Evolutionary conservation across 1,139 yeast species (phyloP).

Genomic region (Saccharomycopsis crataegensis): DNA sequence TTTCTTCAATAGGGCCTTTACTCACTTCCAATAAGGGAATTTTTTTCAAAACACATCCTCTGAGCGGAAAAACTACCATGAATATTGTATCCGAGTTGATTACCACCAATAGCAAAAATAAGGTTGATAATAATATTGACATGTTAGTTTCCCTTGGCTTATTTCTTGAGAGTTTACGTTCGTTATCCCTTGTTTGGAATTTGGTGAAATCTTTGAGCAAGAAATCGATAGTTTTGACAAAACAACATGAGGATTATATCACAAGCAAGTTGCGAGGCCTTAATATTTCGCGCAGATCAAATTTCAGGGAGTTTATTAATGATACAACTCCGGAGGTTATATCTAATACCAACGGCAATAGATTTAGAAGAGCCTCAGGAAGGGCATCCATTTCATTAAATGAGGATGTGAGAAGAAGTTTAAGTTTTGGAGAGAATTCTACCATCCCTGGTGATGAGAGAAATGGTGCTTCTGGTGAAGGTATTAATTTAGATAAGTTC

Average conservation of each 20-base stretch:
- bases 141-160: conserved; percentile 4
- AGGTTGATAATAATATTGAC: neutral
- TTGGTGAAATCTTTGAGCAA: conserved; percentile 3
- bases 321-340: conserved; percentile 10
- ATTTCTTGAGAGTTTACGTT: conserved; percentile 10
- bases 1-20: conserved; percentile 1
- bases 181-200: conserved; percentile 12
- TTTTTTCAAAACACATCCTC: conserved; percentile 1
- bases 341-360: neutral
- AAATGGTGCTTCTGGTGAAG: too few relatives aligned
- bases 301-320: conserved; percentile 4
- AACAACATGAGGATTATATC: neutral
- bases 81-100: neutral
- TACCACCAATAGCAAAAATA: neutral
- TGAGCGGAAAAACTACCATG: neutral
- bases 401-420: too few relatives aligned
- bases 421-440: too few relatives aligned
- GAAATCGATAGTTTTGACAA: conserved; percentile 4
- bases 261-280: neutral
- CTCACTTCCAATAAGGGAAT: neutral
- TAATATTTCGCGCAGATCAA: neutral
- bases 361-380: conserved; percentile 1
- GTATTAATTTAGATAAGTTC: too few relatives aligned
- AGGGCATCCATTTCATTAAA: neutral
- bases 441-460: too few relatives aligned